These are phyloP conservation scores for Auricularia sp. DNA, from an alignment of 768 basidiomycete genomes.

Conservation along the genomic window DNA sequence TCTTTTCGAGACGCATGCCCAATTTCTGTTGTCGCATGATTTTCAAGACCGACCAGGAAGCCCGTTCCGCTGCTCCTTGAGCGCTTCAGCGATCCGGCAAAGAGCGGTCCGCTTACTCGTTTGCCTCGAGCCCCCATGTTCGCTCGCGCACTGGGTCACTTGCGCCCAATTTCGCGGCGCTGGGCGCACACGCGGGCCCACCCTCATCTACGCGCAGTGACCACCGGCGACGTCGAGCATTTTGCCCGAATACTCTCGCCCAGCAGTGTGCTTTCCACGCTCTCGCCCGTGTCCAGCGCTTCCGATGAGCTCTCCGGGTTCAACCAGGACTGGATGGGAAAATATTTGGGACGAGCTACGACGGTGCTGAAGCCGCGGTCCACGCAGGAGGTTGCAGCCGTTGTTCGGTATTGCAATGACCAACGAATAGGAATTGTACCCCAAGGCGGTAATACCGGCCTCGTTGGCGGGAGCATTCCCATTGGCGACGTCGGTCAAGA, in stretches of 20 bases:
- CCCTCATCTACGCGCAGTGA: background rate
- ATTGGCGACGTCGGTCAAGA: slow-evolving; percentile 51
- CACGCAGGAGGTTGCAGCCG: slow-evolving; percentile 77
- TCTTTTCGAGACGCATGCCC: too few relatives aligned
- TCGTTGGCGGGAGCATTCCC: slow-evolving; percentile 92
- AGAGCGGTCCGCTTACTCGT: background rate
- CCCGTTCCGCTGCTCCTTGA: too few relatives aligned
- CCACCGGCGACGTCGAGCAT: background rate
- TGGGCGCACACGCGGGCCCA: background rate
- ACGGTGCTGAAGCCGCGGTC: slow-evolving; percentile 86
- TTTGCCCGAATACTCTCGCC: background rate
- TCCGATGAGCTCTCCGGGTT: slow-evolving; percentile 59
- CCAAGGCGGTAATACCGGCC: slow-evolving; percentile 96
- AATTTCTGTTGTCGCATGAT: too few relatives aligned
- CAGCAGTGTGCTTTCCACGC: background rate
- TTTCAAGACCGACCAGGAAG: too few relatives aligned
- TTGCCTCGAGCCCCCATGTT: background rate
- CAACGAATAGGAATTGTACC: slow-evolving; percentile 84
- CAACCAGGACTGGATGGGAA: slow-evolving; percentile 95
- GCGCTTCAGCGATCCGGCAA: too few relatives aligned
- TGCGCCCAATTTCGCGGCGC: background rate
- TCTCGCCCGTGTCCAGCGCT: slow-evolving; percentile 12
- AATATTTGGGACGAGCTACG: slow-evolving; percentile 75
- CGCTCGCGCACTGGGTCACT: background rate
- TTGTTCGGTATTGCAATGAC: slow-evolving; percentile 79